These are phyloP conservation scores for Talaromyces sp. DNA, from an alignment of 2,329 filamentous ascomycete genomes.

Conservation along the genomic window DNA sequence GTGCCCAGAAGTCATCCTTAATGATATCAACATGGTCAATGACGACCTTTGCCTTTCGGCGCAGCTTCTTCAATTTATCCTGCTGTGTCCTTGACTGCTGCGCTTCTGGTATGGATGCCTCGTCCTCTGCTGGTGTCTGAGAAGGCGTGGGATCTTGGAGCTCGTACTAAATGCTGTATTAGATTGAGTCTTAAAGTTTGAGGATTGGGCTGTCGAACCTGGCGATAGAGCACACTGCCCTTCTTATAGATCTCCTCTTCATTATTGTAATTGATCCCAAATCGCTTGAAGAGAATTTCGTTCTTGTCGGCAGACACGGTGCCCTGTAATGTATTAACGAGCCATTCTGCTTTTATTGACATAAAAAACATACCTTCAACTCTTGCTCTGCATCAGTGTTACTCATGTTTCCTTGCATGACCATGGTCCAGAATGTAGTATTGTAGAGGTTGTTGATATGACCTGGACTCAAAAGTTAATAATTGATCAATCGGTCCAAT, in stretches of 20 bases:
- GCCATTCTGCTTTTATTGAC: background rate
- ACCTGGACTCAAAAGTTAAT: constrained; percentile 52
- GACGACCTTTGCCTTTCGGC: constrained; percentile 77
- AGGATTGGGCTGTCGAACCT: constrained; percentile 54
- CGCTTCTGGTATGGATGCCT: constrained; percentile 39
- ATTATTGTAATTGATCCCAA: constrained; percentile 96
- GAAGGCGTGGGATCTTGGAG: constrained; percentile 60
- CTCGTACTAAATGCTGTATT: constrained; percentile 60
- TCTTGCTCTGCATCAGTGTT: constrained; percentile 78
- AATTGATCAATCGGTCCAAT: background rate
- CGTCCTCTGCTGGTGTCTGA: constrained; percentile 17
- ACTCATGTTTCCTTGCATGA: constrained; percentile 74
- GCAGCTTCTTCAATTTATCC: constrained; percentile 80
- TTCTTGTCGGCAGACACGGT: constrained; percentile 88
- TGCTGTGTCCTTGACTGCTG: constrained; percentile 74
- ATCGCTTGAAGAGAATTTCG: constrained; percentile 87
- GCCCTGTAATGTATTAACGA: constrained; percentile 57
- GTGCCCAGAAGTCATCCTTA: constrained; percentile 90
- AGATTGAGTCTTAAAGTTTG: no score
- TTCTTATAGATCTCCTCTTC: constrained; percentile 92
- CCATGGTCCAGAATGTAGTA: constrained; percentile 90
- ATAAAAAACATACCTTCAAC: constrained; percentile 62
- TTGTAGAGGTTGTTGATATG: constrained; percentile 99
- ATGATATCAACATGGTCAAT: constrained; percentile 92
- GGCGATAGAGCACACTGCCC: constrained; percentile 84